Evolutionary conservation across 2,329 filamentous ascomycete genomes (phyloP).

Genomic region (Botrytis deweyae): DNA sequence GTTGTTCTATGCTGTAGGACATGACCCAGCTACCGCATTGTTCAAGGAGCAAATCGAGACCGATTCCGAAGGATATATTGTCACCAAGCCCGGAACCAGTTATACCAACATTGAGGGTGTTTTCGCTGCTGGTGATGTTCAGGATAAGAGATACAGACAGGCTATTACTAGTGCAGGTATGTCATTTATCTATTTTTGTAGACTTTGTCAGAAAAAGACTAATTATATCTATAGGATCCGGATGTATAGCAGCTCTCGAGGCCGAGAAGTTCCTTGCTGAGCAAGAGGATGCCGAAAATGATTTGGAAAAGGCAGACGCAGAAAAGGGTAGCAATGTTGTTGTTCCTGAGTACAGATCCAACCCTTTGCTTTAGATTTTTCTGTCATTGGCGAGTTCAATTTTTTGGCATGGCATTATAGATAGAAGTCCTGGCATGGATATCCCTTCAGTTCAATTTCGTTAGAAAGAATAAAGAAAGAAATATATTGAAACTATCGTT

Average conservation of each 20-base stretch:
- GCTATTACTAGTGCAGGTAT: slow-evolving; percentile 94
- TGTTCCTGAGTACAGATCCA: slow-evolving; percentile 61
- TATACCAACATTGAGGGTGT: slow-evolving; percentile 87
- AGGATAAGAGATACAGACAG: slow-evolving; percentile 97
- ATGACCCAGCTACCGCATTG: slow-evolving; percentile 88
- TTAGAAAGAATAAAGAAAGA: slow-evolving; percentile 2
- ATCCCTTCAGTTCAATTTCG: neutral
- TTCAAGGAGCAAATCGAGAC: slow-evolving; percentile 88
- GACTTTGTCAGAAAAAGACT: slow-evolving; percentile 23
- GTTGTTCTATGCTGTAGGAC: slow-evolving; percentile 95
- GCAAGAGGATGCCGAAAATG: slow-evolving; percentile 38
- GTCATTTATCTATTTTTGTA: slow-evolving; percentile 40
- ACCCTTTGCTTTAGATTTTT: slow-evolving; percentile 56
- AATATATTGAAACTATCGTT: neutral
- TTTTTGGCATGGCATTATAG: slow-evolving; percentile 4
- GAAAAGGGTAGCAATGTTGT: slow-evolving; percentile 50
- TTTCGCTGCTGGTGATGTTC: slow-evolving; percentile 95
- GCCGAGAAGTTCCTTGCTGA: slow-evolving; percentile 92
- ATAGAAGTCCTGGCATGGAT: neutral
- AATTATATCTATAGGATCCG: slow-evolving; percentile 61
- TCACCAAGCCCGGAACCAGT: slow-evolving; percentile 85
- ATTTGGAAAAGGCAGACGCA: slow-evolving; percentile 44
- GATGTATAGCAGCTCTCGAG: slow-evolving; percentile 93
- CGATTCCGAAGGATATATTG: slow-evolving; percentile 86
- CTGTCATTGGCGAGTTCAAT: neutral